Evolutionary conservation across 1,139 yeast genomes (phyloP), one percentile per base, ranked within the genome.

Genomic region (Hanseniaspora gamundiae): DNA sequence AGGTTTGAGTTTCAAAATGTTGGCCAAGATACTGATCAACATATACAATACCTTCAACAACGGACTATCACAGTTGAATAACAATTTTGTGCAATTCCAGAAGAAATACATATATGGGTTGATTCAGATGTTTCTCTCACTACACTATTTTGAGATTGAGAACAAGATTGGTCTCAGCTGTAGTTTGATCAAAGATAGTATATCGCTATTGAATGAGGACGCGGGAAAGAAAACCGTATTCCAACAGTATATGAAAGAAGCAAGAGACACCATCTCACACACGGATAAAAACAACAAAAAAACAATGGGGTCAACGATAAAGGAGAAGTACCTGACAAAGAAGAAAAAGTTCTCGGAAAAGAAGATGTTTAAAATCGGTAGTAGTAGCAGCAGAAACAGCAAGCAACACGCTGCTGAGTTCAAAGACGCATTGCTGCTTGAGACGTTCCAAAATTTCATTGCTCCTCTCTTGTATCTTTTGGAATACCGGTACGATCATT

Each of bases 401-500:
- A n/a, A n/a, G n/a, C n/a, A 38, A 38, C 16, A 38, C 9, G 14
- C 11, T 28, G 30, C n/a, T 13, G 28, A 8, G 16, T 30, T 39
- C 19, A 8, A 8, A 4, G 41, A 49, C 42, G 45, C 48, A 7
- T 43, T 49, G 38, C 27, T 49, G 11, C 41, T 41, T 19, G 39
- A 43, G 5, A 38, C 49, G 4, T 38, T 48, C 10, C 38, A 55
- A 10, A 54, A 53, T 35, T 58, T 60, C 26, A 38, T 60, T n/a
- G 45, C 57, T 16, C 63, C 62, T 3, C 45, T 60, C 30, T 45
- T 52, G 14, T 46, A 45, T 33, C 43, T 59, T 14, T 40, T 60
- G 38, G 49, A 51, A 27, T 57, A 57, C 43, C 55, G 62, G 26
- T 59, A 55, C 43, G 42, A 48, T 14, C 53, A 50, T 39, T 53